Percentiles rank a stretch among this genome's conserved stretches.
phyloP scores from a whole-genome alignment of 345 rosid species.

The Chamaenerion angustifolium region DNA sequence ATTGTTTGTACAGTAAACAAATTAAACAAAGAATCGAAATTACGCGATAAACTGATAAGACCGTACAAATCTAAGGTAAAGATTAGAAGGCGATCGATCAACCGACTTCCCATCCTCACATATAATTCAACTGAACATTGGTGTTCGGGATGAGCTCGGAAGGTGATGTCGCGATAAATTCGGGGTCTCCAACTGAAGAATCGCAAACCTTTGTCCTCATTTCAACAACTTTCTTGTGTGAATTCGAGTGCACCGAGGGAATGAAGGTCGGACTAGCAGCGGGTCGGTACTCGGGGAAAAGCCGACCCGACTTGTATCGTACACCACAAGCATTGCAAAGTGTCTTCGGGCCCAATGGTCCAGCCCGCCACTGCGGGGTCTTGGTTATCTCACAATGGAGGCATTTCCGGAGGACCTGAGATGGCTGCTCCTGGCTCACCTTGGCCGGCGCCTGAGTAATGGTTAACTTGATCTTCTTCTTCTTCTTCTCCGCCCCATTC shows the following conservation, averaged over 20 bases:
- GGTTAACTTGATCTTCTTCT: constrained; percentile 35
- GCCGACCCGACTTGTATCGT: constrained; percentile 86
- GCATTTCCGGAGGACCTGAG: constrained; percentile 61
- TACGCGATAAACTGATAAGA: not conserved
- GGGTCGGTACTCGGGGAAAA: constrained; percentile 95
- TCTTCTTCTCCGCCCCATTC: constrained; percentile 51
- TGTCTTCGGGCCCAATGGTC: constrained; percentile 96
- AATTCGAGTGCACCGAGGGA: constrained; percentile 87
- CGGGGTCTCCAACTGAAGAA: not conserved
- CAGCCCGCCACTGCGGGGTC: constrained; percentile 99
- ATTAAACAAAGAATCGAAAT: constrained; percentile 6
- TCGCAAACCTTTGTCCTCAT: constrained; percentile 51
- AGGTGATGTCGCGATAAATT: not conserved
- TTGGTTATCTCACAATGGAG: constrained; percentile 90
- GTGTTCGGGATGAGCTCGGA: constrained; percentile 11
- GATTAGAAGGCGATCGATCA: too few species aligned
- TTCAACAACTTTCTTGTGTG: constrained; percentile 87
- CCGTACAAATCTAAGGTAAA: not conserved
- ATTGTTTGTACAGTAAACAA: constrained; percentile 1
- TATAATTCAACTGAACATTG: constrained; percentile 3
- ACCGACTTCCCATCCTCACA: constrained; percentile 4
- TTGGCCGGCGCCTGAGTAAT: constrained; percentile 22
- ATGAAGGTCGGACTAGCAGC: constrained; percentile 88
- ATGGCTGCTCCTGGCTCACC: constrained; percentile 17
- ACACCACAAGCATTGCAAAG: constrained; percentile 98